Conservation (phyloP, 2,329 filamentous ascomycete species). For the Epichloe baconii region DNA sequence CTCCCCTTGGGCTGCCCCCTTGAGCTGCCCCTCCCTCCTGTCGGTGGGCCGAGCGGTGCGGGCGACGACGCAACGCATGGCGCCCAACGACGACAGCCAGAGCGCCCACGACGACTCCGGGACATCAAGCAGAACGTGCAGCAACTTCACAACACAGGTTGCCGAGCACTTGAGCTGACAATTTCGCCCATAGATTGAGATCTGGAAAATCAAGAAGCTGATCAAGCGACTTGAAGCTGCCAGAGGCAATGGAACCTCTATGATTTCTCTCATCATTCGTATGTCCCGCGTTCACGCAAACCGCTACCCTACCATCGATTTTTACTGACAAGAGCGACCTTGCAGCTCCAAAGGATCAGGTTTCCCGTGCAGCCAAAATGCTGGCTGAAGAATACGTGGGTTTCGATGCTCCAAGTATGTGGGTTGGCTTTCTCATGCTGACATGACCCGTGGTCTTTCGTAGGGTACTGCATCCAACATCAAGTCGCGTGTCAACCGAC, state of each 20-base stretch:
- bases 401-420: not conserved
- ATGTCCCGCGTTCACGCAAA: constrained; percentile 25
- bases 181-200: constrained; percentile 43
- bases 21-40: constrained; percentile 9
- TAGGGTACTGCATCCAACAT: constrained; percentile 98
- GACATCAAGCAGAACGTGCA: not conserved
- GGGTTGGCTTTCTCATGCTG: constrained; percentile 36
- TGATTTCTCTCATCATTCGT: constrained; percentile 99
- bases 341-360: constrained; percentile 89
- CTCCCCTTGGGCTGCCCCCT: not conserved
- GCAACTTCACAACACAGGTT: not conserved
- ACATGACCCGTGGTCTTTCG: constrained; percentile 7
- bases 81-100: not conserved
- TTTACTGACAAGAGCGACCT: constrained; percentile 3
- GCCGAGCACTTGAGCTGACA: constrained; percentile 3
- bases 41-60: constrained; percentile 3
- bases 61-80: not conserved
- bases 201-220: constrained; percentile 99
- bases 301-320: not conserved
- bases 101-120: not conserved
- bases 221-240: constrained; percentile 97
- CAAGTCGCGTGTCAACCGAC: constrained; percentile 97
- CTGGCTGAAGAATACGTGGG: constrained; percentile 99
- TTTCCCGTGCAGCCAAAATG: constrained; percentile 96
- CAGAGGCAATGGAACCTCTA: constrained; percentile 95